Evolutionary conservation across 495 filamentous ascomycete species (phyloP), one percentile per base, ranked within the genome.

Genomic region (Filosporella fistucella): DNA sequence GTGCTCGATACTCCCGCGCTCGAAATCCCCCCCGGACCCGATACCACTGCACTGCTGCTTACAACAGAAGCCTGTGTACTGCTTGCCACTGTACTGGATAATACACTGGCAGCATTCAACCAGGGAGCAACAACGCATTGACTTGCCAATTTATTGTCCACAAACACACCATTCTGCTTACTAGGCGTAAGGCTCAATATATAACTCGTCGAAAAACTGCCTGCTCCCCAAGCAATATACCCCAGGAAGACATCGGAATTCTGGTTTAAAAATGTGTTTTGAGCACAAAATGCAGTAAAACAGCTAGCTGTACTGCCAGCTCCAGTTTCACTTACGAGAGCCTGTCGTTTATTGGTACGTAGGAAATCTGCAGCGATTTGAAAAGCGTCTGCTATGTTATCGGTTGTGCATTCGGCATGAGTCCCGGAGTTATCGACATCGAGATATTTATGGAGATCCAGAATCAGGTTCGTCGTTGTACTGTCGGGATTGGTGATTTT

Each of bases 381-480:
- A 54, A 84, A 80, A 22, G 68, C 68, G 21, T 59, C 65, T 41
- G 57, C 58, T 25, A 73, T 66, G 50, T 77, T 76, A 56, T 78
- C 66, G 14, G 69, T 75, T n/a, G 66, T 63, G 60, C 79, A 82
- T 13, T 66, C 51, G 18, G 65, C 42, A 60, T 75, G 64, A 7
- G 71, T 76, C 23, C 77, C 80, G 17, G 68, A 73, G 55, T 74
- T 69, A 55, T 81, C 80, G 24, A 57, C 62, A 55, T 82, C 80
- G 38, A 82, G 70, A 59, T 81, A 83, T 46, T 74, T 63, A 57
- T 76, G 73, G 2, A 77, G 59, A 51, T 82, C 79, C 36, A 82
- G 69, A 44, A 81, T 61, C 11, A 84, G 63, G 51, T 75, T 72
- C 29, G 64, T 64, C 5, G 66, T 75, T 33, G 56, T 62, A 12